A percentile compares a stretch with the other conserved stretches of the same genome.
Conservation (phyloP, 257 asterid genomes). For the Forsythia viridissima region DNA sequence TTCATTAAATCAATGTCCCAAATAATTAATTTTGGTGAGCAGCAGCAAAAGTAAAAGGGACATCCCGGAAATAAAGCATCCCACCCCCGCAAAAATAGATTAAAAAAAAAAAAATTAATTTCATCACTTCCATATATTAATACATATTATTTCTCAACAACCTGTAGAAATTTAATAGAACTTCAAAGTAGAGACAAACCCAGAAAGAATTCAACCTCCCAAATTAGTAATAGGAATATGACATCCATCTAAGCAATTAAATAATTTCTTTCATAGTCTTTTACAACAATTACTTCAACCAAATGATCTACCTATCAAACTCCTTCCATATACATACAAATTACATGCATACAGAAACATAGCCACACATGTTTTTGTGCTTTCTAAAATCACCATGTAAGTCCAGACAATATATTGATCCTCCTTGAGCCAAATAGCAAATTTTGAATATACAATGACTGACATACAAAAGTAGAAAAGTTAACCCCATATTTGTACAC, state of each 20-base stretch:
- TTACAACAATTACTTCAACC: neutral
- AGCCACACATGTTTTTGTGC: neutral
- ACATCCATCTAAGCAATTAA: neutral
- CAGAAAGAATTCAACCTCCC: neutral
- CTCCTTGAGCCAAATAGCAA: neutral
- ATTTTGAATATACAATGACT: neutral
- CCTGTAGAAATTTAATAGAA: neutral
- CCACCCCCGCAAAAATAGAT: neutral
- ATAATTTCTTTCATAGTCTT: neutral
- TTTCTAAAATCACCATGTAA: neutral
- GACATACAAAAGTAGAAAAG: constrained; percentile 5
- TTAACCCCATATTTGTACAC: neutral
- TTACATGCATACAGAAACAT: neutral
- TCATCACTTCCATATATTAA: neutral
- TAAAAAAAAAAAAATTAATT: neutral
- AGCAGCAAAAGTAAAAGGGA: neutral
- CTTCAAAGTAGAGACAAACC: neutral
- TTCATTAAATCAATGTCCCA: neutral
- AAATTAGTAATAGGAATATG: neutral
- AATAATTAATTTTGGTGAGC: neutral
- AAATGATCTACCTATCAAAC: neutral
- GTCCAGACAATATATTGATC: neutral
- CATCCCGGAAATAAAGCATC: neutral
- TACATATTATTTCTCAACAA: neutral
- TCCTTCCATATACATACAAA: neutral